phyloP scores from a whole-genome alignment of 140 eudicot species.

The Cichorium intybus region DNA sequence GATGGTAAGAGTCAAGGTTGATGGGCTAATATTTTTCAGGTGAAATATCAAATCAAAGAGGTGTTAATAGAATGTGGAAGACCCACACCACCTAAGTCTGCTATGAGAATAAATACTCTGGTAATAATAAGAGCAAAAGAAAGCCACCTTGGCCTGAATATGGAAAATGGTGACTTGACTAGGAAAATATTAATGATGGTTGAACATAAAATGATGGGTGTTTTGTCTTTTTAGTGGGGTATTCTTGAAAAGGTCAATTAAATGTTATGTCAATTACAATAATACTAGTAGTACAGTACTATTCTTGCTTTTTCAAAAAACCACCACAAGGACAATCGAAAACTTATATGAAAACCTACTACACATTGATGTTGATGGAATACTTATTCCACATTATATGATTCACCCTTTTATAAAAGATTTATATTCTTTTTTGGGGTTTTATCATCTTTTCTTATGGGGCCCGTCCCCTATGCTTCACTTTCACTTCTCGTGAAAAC shows the following conservation, averaged over 20 bases:
- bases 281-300: slow-evolving; percentile 27
- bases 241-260: slow-evolving; percentile 37
- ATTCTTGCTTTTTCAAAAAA: slow-evolving; percentile 25
- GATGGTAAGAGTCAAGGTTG: slow-evolving; percentile 20
- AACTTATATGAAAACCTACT: slow-evolving; percentile 16
- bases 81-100: slow-evolving; percentile 26
- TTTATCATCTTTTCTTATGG: neutral
- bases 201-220: slow-evolving; percentile 40
- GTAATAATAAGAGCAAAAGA: neutral
- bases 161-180: slow-evolving; percentile 31
- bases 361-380: slow-evolving; percentile 32
- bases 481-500: slow-evolving; percentile 28
- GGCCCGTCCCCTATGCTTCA: slow-evolving; percentile 20
- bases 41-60: slow-evolving; percentile 35
- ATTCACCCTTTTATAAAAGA: slow-evolving; percentile 26
- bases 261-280: slow-evolving; percentile 29
- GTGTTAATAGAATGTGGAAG: slow-evolving; percentile 23
- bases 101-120: slow-evolving; percentile 25
- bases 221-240: slow-evolving; percentile 45
- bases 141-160: slow-evolving; percentile 17
- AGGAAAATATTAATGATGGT: slow-evolving; percentile 20
- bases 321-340: slow-evolving; percentile 34
- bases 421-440: slow-evolving; percentile 13
- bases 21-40: slow-evolving; percentile 27
- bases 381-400: slow-evolving; percentile 28